Conservation (phyloP, 179 eudicot genomes). For the Heliamphora pulchella region DNA sequence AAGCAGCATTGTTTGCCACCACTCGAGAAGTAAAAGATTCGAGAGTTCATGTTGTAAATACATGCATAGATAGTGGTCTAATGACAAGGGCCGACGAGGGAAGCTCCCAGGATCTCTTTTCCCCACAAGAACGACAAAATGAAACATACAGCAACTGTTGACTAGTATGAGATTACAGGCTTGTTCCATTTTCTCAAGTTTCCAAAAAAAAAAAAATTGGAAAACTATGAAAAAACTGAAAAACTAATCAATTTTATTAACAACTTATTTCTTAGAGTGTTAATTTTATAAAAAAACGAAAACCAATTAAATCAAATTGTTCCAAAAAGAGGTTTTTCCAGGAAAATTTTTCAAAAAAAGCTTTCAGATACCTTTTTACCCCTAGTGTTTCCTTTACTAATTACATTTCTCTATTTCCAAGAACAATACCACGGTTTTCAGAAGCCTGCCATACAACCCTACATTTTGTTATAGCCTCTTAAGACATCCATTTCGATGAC, state of each 20-base stretch:
- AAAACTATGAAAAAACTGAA: neutral
- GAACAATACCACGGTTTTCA: constrained; percentile 5
- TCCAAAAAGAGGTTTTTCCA: neutral
- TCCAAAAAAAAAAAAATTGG: neutral
- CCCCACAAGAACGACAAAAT: neutral
- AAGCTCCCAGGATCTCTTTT: neutral
- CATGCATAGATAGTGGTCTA: no score
- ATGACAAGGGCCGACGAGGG: no score
- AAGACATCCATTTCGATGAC: neutral
- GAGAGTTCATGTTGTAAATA: no score
- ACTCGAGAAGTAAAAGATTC: no score
- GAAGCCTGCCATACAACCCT: neutral
- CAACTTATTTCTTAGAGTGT: neutral
- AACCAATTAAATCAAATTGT: neutral
- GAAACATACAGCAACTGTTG: neutral
- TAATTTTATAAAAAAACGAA: neutral
- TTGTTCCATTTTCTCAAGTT: no score
- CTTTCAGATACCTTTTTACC: neutral
- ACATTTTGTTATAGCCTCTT: neutral
- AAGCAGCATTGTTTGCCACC: no score
- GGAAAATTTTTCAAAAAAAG: neutral
- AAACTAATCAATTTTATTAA: neutral
- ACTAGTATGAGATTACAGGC: neutral
- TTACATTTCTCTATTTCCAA: neutral
- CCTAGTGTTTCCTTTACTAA: no score